Percentiles rank a stretch among this genome's conserved stretches.
Conservation (phyloP, 768 basidiomycete species). For the Russula sp. region DNA sequence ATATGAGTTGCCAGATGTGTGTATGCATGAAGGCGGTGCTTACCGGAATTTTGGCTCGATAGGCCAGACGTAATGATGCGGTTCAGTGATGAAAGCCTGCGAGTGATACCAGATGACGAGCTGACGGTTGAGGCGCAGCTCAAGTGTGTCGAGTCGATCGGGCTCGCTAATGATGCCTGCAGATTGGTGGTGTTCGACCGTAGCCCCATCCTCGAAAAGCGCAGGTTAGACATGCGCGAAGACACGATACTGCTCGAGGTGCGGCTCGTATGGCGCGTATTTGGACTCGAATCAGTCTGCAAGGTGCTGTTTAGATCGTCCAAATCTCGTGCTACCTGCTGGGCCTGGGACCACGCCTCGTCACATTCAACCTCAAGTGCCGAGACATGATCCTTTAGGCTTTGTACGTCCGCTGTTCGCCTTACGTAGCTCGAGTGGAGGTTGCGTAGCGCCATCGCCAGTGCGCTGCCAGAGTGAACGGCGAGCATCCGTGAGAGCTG, state of each 20-base stretch:
- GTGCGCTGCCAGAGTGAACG: conserved; percentile 67
- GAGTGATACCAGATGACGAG: conserved; percentile 48
- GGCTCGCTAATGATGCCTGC: conserved; percentile 49
- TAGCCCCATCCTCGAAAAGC: conserved; percentile 64
- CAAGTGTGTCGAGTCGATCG: conserved; percentile 31
- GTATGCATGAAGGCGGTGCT: conserved; percentile 23
- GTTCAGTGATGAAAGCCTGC: conserved; percentile 37
- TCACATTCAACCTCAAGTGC: conserved; percentile 65
- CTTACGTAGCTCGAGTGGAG: conserved; percentile 69
- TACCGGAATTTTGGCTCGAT: conserved; percentile 43
- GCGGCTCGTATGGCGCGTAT: conserved; percentile 36
- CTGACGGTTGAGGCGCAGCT: conserved; percentile 40
- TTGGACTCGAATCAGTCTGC: conserved; percentile 21
- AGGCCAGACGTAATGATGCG: conserved; percentile 46
- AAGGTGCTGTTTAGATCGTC: conserved; percentile 51
- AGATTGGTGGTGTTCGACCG: conserved; percentile 46
- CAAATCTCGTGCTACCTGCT: conserved; percentile 61
- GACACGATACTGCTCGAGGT: conserved; percentile 58
- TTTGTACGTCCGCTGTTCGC: conserved; percentile 58
- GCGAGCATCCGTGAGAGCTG: conserved; percentile 63
- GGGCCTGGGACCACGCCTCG: conserved; percentile 73
- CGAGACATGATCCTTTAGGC: conserved; percentile 50
- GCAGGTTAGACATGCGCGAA: conserved; percentile 59
- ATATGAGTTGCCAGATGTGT: conserved; percentile 8
- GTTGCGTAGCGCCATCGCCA: conserved; percentile 79